These are phyloP conservation scores for Cladosporium austrohemisphaericum DNA, from an alignment of 2,329 filamentous ascomycete species.

Conservation along the genomic window DNA sequence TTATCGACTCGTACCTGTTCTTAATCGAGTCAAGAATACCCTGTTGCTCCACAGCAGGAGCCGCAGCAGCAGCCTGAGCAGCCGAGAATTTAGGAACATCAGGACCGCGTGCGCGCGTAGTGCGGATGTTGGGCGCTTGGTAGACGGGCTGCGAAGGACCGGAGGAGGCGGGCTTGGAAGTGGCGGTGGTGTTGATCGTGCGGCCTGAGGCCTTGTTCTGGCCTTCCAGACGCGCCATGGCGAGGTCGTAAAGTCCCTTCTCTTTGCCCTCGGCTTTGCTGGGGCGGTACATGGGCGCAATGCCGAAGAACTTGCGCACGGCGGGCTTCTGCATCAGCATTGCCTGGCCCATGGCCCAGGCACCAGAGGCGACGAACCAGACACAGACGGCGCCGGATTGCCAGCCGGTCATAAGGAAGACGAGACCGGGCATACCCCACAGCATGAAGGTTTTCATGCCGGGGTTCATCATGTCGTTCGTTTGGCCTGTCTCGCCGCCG, in stretches of 20 bases:
- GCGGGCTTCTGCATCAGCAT: slow-evolving; percentile 35
- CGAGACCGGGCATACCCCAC: slow-evolving; percentile 51
- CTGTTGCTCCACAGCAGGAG: background rate
- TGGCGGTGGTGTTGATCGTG: slow-evolving; percentile 1
- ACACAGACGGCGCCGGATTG: slow-evolving; percentile 59
- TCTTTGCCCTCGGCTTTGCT: background rate
- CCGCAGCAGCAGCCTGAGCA: background rate
- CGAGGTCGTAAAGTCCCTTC: background rate
- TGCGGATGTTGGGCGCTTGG: slow-evolving; percentile 15
- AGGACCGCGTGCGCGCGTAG: background rate
- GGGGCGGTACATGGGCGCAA: slow-evolving; percentile 36
- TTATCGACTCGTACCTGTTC: slow-evolving; percentile 6
- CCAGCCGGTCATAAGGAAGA: slow-evolving; percentile 52
- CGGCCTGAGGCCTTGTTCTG: background rate
- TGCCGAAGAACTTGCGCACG: slow-evolving; percentile 37
- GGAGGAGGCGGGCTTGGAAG: background rate
- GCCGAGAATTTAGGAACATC: background rate
- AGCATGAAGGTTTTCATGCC: slow-evolving; percentile 40
- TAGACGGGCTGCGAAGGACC: slow-evolving; percentile 8
- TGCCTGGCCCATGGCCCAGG: slow-evolving; percentile 39
- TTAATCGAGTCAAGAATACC: slow-evolving; percentile 11
- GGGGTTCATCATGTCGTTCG: slow-evolving; percentile 23
- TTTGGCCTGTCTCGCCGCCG: slow-evolving; percentile 49
- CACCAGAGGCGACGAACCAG: slow-evolving; percentile 54
- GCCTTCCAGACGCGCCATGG: no score